Base-by-base conservation (phyloP, 2,329 filamentous ascomycete species). In the Pseudonectria foliicola region DNA sequence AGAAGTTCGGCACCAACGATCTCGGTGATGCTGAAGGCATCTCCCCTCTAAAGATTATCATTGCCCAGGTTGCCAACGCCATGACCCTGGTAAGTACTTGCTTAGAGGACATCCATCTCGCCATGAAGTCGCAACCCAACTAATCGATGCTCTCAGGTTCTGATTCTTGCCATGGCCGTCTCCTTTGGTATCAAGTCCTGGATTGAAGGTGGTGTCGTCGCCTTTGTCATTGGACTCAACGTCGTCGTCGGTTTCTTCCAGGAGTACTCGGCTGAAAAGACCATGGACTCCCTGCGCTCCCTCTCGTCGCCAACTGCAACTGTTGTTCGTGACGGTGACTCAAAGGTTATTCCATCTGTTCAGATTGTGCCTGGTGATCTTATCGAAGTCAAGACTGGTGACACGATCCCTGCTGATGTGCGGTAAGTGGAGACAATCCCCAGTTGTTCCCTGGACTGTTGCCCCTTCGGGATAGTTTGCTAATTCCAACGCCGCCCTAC, bases 391-490 rank as follows among this genome's bases (percentile, higher is more conserved):
- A 71, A 64, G 56, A 72, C 66, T 2, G 75, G 77, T 29, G 75
- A 78, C 43, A 75, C 73, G n/a, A 65, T 80, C 15, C 75, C 76
- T 14, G 76, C 75, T 4, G 77, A 80, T 46, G 55, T 80, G 6
- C 66, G 74, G 18, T 21, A 21, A 21, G 18, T 21, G 18, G 18
- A 21, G 18, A 21, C 18, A 60, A 64, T 30, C 67, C 64, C 40
- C 55, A 4, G 42, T 76, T 10, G 70, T 76, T 3, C 65, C 67
- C n/a, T 76, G 74, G 74, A 78, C 48, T 64, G 73, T 21, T 21
- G 18, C 18, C 18, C 8, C 8, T 21, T 21, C 8, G 18, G 18
- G 18, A 21, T 8, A 21, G 18, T 6, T 21, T 5, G 18, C 18
- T 21, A 21, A 21, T 21, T 8, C 5, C 5, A 21, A 6, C 18